Evolutionary conservation across 768 basidiomycete genomes (phyloP).

Genomic region (Podaxis pistillaris): DNA sequence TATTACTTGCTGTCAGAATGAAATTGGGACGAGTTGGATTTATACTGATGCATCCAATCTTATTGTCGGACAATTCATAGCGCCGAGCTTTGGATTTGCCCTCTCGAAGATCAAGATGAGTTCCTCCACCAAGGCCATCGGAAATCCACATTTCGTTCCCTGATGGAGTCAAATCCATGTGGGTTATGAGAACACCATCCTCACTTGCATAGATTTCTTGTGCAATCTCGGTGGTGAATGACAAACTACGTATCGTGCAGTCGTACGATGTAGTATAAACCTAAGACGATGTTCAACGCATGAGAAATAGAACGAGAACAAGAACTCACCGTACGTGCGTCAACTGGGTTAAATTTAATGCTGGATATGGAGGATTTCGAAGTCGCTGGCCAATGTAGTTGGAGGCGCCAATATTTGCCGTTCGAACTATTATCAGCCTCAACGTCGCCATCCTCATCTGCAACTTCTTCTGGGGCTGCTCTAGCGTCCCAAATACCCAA

Average conservation of each 20-base stretch:
- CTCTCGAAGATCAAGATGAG: constrained; percentile 76
- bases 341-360: constrained; percentile 73
- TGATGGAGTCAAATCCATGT: constrained; percentile 62
- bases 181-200: constrained; percentile 56
- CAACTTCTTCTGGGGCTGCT: constrained; percentile 61
- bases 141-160: constrained; percentile 87
- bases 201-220: constrained; percentile 66
- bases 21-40: constrained; percentile 70
- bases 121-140: constrained; percentile 67
- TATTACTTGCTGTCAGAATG: constrained; percentile 76
- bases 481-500: constrained; percentile 87
- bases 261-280: constrained; percentile 84
- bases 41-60: constrained; percentile 78
- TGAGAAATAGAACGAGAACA: neutral
- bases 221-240: constrained; percentile 71
- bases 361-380: constrained; percentile 77
- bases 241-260: constrained; percentile 69
- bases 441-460: constrained; percentile 62
- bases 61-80: constrained; percentile 66
- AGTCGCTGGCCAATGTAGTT: constrained; percentile 82
- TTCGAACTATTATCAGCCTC: constrained; percentile 45
- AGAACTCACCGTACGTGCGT: constrained; percentile 64
- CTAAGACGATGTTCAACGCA: constrained; percentile 32
- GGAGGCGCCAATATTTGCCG: constrained; percentile 80
- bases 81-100: constrained; percentile 51